phyloP scores from a whole-genome alignment of 495 filamentous ascomycete genomes.

The Pseudevernia furfuracea region DNA sequence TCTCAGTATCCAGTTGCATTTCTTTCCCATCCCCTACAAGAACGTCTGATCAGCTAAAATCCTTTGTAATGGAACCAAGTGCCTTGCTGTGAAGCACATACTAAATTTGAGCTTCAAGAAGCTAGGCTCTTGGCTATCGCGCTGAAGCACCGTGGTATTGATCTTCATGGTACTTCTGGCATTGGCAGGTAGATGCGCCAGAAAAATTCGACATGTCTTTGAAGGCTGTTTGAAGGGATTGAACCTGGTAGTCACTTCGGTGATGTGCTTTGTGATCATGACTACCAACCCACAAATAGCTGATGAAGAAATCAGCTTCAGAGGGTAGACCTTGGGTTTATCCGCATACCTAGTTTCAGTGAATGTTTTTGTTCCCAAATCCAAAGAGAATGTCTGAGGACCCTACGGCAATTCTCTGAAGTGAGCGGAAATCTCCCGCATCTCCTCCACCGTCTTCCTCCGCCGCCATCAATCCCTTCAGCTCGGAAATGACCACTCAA shows the following conservation, averaged over 20 bases:
- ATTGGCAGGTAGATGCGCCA: conserved; percentile 75
- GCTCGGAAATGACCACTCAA: conserved; percentile 30
- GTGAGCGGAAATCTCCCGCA: conserved; percentile 12
- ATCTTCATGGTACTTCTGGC: conserved; percentile 68
- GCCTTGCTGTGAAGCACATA: conserved; percentile 37
- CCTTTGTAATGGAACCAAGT: neutral
- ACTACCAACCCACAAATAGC: neutral
- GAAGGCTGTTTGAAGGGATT: conserved; percentile 77
- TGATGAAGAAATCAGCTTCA: neutral
- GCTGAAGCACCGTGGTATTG: conserved; percentile 67
- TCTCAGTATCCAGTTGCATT: conserved; percentile 62
- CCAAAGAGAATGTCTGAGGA: neutral
- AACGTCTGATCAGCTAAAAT: conserved; percentile 1
- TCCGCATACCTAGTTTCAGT: neutral
- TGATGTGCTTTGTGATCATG: conserved; percentile 87
- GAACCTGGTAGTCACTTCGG: conserved; percentile 74
- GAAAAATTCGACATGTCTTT: conserved; percentile 77
- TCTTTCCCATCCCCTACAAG: conserved; percentile 39
- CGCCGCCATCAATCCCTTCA: neutral
- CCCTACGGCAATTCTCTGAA: conserved; percentile 23
- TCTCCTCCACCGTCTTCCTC: neutral
- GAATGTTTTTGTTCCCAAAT: neutral
- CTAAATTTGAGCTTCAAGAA: conserved; percentile 73
- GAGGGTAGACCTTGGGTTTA: neutral
- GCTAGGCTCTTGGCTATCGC: conserved; percentile 48